Conservation (phyloP, 208 protist genomes). For the Leishmania gerbilli region DNA sequence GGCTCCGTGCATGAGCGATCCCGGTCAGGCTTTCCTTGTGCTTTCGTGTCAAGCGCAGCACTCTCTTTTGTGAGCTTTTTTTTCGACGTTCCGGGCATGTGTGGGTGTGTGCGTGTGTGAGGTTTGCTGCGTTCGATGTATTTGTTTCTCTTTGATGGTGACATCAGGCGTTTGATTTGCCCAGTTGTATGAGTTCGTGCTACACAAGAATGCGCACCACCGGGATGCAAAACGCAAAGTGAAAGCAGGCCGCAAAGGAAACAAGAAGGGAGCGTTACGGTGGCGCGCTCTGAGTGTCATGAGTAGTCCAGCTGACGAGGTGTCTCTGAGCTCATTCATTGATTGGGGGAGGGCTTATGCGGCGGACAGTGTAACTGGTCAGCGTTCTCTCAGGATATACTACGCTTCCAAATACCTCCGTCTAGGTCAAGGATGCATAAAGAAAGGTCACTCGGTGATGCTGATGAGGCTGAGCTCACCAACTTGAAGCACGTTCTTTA, state of each 20-base stretch:
- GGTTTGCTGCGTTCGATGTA: constrained; percentile 13
- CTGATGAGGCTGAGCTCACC: background rate
- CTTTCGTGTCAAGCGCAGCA: constrained; percentile 2
- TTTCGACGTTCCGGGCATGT: constrained; percentile 9
- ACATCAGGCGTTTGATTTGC: background rate
- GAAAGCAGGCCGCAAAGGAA: background rate
- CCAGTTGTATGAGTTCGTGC: background rate
- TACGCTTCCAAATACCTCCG: background rate
- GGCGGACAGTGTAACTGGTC: background rate
- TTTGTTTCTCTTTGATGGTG: constrained; percentile 10
- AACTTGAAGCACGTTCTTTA: background rate
- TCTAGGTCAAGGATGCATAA: background rate
- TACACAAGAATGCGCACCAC: background rate
- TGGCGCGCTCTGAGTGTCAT: background rate
- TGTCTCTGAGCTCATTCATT: background rate
- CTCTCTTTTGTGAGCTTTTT: constrained; percentile 23
- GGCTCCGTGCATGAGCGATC: background rate
- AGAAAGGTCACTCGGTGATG: background rate
- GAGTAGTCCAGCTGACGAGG: background rate
- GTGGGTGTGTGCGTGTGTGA: background rate
- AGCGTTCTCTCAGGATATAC: background rate
- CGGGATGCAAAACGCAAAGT: background rate
- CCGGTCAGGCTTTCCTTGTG: background rate
- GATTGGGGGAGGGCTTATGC: background rate
- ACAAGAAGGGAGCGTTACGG: background rate